These are phyloP conservation scores for Ascoidea tarda DNA, from an alignment of 805 yeast species.

Conservation along the genomic window DNA sequence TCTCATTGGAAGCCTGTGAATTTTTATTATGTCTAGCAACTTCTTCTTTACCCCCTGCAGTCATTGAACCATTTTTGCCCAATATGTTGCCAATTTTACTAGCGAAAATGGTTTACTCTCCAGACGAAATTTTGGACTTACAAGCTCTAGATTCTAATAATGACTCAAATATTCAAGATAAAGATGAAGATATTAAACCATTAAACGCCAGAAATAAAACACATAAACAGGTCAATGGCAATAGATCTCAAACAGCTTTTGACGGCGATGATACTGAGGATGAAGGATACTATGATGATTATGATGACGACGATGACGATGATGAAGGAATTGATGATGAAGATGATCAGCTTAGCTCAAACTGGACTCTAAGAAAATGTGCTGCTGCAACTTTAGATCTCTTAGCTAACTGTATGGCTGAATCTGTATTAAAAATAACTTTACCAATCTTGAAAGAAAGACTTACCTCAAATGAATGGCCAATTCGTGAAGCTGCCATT, in stretches of 20 bases:
- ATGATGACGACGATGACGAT: constrained; percentile 37
- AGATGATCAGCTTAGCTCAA: constrained; percentile 49
- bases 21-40: constrained; percentile 68
- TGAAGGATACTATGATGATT: constrained; percentile 15
- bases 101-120: constrained; percentile 77
- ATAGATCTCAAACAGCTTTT: constrained; percentile 3
- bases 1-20: constrained; percentile 88
- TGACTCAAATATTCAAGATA: constrained; percentile 66
- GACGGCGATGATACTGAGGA: constrained; percentile 11
- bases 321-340: constrained; percentile 66
- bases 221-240: constrained; percentile 13
- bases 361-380: constrained; percentile 89
- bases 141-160: constrained; percentile 56
- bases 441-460: constrained; percentile 67
- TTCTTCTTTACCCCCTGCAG: constrained; percentile 34
- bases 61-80: constrained; percentile 43
- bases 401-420: constrained; percentile 54
- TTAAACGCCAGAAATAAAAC: constrained; percentile 55
- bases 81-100: constrained; percentile 66
- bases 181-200: constrained; percentile 81
- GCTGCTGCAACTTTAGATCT: constrained; percentile 87
- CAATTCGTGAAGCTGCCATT: constrained; percentile 82
- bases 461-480: constrained; percentile 67
- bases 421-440: constrained; percentile 46
- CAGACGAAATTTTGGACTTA: constrained; percentile 57